Evolutionary conservation across 176 grass and related monocot genomes (phyloP).

Genomic region (Calamus simplicifolius): DNA sequence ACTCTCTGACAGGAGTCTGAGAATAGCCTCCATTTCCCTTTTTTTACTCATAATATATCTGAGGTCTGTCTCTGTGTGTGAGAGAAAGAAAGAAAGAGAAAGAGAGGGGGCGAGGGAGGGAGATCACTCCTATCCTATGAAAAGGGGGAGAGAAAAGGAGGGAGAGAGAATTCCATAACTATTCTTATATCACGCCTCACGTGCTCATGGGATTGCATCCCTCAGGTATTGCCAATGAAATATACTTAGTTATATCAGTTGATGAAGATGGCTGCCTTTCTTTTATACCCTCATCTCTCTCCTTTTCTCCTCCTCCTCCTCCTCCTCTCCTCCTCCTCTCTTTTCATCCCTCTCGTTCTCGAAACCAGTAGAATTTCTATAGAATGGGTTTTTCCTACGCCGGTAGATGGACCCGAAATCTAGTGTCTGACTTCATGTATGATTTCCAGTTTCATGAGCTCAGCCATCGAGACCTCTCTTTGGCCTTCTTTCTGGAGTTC

Average conservation of each 20-base stretch:
- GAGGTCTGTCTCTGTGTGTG: too few species aligned
- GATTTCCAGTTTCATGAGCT: too few species aligned
- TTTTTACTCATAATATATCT: too few species aligned
- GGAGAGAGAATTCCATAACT: neutral
- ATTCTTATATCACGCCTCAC: constrained; percentile 20
- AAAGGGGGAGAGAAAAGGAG: neutral
- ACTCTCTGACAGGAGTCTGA: too few species aligned
- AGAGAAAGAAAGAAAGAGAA: too few species aligned
- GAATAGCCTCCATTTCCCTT: too few species aligned
- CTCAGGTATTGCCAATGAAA: constrained; percentile 14
- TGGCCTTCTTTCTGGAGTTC: too few species aligned
- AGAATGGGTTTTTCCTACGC: neutral
- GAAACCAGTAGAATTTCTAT: neutral
- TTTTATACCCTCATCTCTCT: constrained; percentile 19
- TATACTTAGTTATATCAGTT: constrained; percentile 82
- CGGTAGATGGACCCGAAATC: neutral
- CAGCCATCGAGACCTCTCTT: too few species aligned
- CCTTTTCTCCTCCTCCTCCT: neutral
- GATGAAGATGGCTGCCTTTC: constrained; percentile 85
- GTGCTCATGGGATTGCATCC: constrained; percentile 4
- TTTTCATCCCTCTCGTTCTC: constrained; percentile 22
- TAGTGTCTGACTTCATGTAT: too few species aligned
- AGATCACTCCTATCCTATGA: neutral
- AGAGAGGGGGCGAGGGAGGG: too few species aligned
- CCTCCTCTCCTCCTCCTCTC: constrained; percentile 9